These are phyloP conservation scores for Buxus sempervirens DNA, from an alignment of 164 flowering plant genomes.

Conservation along the genomic window DNA sequence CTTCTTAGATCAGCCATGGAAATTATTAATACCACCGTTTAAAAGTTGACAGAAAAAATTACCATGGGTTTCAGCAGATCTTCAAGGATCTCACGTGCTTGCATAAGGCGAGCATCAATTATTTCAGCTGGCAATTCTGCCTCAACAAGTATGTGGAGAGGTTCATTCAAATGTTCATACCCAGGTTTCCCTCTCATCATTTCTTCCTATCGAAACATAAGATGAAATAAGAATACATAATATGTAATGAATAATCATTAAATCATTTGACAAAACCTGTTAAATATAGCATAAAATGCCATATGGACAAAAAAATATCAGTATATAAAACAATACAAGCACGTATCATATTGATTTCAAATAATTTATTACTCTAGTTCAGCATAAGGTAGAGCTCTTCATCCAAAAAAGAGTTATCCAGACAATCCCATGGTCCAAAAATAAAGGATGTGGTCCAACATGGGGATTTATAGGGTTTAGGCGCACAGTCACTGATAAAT, in stretches of 20 bases:
- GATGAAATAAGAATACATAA: too few relatives aligned
- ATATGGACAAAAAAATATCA: neutral
- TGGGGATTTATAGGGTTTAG: too few relatives aligned
- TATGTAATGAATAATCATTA: neutral
- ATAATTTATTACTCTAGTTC: neutral
- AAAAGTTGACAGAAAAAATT: constrained; percentile 2
- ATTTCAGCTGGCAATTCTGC: constrained; percentile 88
- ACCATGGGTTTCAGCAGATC: constrained; percentile 90
- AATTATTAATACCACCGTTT: neutral
- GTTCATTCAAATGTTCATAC: constrained; percentile 91
- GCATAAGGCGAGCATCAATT: constrained; percentile 79
- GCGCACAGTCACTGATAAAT: too few relatives aligned
- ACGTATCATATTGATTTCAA: too few relatives aligned
- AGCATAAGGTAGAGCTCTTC: too few relatives aligned
- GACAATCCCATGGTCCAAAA: too few relatives aligned
- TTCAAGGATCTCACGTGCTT: constrained; percentile 86
- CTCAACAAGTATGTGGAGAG: constrained; percentile 86
- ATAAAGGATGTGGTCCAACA: too few relatives aligned
- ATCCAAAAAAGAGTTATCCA: too few relatives aligned
- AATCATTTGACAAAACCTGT: neutral
- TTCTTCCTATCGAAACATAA: constrained; percentile 57
- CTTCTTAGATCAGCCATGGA: too few relatives aligned
- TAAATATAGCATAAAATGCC: neutral
- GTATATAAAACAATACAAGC: neutral
- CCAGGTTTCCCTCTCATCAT: constrained; percentile 97